Conservation (phyloP, 2,329 filamentous ascomycete genomes). For the Xylariaceae sp. region DNA sequence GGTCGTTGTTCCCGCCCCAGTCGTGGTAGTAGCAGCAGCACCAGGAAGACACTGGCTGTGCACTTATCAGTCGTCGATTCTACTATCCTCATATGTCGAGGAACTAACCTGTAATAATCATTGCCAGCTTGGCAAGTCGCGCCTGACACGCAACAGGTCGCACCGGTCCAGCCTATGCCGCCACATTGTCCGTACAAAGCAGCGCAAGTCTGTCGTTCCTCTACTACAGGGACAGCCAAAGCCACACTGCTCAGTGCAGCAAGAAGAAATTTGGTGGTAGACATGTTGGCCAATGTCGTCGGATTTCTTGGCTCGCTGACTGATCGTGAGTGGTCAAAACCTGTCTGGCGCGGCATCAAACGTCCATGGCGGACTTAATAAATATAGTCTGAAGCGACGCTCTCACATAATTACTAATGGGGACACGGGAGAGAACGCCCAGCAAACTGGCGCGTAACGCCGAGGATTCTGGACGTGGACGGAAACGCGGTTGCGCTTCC, state of each 20-base stretch:
- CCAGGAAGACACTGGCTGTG: constrained; percentile 21
- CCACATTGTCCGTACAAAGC: constrained; percentile 38
- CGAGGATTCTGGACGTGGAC: too few relatives aligned
- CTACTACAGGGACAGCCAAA: neutral
- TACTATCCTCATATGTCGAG: neutral
- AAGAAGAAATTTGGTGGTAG: neutral
- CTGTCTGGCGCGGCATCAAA: too few relatives aligned
- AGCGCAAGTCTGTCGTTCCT: neutral
- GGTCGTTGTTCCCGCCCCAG: constrained; percentile 6
- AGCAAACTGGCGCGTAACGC: too few relatives aligned
- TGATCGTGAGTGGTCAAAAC: too few relatives aligned
- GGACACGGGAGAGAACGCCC: too few relatives aligned
- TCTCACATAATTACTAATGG: too few relatives aligned
- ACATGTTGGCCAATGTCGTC: constrained; percentile 1
- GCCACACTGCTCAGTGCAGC: neutral
- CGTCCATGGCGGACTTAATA: too few relatives aligned
- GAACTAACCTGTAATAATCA: constrained; percentile 24
- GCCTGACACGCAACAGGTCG: constrained; percentile 44
- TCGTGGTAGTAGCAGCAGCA: constrained; percentile 11
- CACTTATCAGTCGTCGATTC: neutral
- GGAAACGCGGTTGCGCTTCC: too few relatives aligned
- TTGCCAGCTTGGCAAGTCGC: constrained; percentile 33
- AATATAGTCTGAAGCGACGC: too few relatives aligned
- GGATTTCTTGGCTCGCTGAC: constrained; percentile 2
- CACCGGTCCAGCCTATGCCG: constrained; percentile 42